phyloP scores from a whole-genome alignment of 768 basidiomycete genomes.

The Rhodotorula kratochvilovae region DNA sequence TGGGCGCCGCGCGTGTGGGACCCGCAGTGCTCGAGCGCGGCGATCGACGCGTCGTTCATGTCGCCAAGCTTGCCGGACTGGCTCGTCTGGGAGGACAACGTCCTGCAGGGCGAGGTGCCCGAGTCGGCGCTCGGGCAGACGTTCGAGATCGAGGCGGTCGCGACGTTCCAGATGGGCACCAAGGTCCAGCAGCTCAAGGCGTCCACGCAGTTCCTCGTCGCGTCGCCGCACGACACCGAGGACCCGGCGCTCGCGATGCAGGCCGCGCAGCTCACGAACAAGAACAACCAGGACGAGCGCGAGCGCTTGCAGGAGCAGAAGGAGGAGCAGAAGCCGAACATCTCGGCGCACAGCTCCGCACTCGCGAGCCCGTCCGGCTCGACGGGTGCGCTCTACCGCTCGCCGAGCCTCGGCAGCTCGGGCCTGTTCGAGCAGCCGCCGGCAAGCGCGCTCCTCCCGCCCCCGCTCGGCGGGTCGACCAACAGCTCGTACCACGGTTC shows the following conservation, averaged over 20 bases:
- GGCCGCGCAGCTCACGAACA: background rate
- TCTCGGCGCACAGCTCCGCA: conserved; percentile 12
- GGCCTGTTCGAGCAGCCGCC: conserved; percentile 13
- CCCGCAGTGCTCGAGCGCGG: conserved; percentile 74
- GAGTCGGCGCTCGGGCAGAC: conserved; percentile 23
- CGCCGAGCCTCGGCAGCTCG: conserved; percentile 16
- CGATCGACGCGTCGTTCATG: conserved; percentile 69
- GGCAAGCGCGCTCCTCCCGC: background rate
- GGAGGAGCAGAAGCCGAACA: conserved; percentile 9
- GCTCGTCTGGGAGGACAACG: conserved; percentile 71
- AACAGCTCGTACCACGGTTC: background rate
- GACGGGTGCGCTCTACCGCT: conserved; percentile 4
- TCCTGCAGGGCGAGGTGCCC: conserved; percentile 69
- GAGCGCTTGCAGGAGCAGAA: background rate
- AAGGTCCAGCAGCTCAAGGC: conserved; percentile 26
- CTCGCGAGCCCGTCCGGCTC: conserved; percentile 20
- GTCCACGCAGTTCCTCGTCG: conserved; percentile 22
- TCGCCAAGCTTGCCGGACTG: conserved; percentile 79
- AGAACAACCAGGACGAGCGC: background rate
- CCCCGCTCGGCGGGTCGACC: background rate
- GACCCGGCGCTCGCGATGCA: conserved; percentile 10
- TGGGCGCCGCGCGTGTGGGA: conserved; percentile 97
- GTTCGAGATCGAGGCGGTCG: conserved; percentile 37
- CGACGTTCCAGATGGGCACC: conserved; percentile 36
- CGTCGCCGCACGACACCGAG: conserved; percentile 24